These are phyloP conservation scores for Dioszegia crocea DNA, from an alignment of 768 basidiomycete genomes.

Conservation along the genomic window DNA sequence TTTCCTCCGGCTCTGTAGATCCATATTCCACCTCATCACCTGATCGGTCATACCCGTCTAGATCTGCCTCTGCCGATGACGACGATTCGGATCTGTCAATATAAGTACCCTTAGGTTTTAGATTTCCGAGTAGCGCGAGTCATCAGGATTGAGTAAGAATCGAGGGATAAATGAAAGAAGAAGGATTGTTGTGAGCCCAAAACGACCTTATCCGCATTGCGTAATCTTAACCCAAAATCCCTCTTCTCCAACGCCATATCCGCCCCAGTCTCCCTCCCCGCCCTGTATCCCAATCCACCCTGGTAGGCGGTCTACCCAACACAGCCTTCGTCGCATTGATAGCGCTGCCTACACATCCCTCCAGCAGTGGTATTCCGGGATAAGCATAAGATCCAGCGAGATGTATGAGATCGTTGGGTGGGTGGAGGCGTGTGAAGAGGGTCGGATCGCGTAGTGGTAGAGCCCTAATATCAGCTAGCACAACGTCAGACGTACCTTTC, in stretches of 20 bases:
- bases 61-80: no score
- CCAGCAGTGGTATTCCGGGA: constrained; percentile 69
- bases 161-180: not conserved
- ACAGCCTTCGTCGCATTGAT: constrained; percentile 54
- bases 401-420: constrained; percentile 50
- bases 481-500: constrained; percentile 58
- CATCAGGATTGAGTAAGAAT: no score
- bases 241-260: constrained; percentile 17
- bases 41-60: not conserved
- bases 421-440: constrained; percentile 1
- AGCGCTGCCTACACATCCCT: constrained; percentile 75
- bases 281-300: constrained; percentile 27
- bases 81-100: no score
- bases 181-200: not conserved
- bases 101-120: no score
- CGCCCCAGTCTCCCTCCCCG: constrained; percentile 23
- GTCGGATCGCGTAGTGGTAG: constrained; percentile 13
- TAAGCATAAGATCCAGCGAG: constrained; percentile 69
- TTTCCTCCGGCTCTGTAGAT: no score
- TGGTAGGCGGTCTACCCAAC: constrained; percentile 13
- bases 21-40: no score
- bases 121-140: no score
- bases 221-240: no score
- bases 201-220: not conserved
- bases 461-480: constrained; percentile 3